Conservation (phyloP, 192 early-diverging fungal genomes). For the Coemansia guatemalensis region DNA sequence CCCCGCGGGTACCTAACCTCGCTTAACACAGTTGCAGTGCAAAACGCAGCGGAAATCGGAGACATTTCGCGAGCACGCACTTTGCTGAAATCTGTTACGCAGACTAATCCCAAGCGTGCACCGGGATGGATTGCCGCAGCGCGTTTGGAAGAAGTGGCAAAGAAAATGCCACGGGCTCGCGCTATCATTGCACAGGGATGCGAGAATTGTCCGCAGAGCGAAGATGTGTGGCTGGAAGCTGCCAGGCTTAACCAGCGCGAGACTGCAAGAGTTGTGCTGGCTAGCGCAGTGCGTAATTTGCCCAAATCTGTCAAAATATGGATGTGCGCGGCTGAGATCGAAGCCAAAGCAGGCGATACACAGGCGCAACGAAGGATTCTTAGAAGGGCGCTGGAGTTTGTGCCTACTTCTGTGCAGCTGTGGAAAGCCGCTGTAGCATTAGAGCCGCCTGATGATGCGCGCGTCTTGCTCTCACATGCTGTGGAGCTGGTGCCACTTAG, state of each 20-base stretch:
- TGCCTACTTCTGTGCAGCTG: conserved; percentile 86
- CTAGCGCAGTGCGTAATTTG: conserved; percentile 82
- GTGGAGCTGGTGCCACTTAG: conserved; percentile 90
- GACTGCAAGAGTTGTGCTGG: conserved; percentile 88
- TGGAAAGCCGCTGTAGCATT: conserved; percentile 92
- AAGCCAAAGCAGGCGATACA: conserved; percentile 55
- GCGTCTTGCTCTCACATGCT: conserved; percentile 86
- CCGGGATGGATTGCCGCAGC: conserved; percentile 99
- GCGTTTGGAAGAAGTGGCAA: conserved; percentile 90
- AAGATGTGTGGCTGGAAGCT: conserved; percentile 97
- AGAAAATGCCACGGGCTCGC: conserved; percentile 79
- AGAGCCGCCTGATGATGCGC: conserved; percentile 91
- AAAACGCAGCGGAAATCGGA: conserved; percentile 68
- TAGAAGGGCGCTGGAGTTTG: conserved; percentile 87
- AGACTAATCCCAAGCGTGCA: conserved; percentile 93
- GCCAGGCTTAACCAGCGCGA: conserved; percentile 83
- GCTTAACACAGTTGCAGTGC: conserved; percentile 78
- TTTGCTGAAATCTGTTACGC: conserved; percentile 86
- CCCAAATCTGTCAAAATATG: conserved; percentile 94
- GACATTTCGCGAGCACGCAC: conserved; percentile 91
- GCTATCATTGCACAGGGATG: conserved; percentile 88
- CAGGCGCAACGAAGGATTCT: conserved; percentile 80
- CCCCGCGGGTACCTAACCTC: conserved; percentile 96
- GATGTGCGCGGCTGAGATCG: conserved; percentile 83
- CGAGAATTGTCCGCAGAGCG: conserved; percentile 88